Evolutionary conservation across 768 basidiomycete species (phyloP).

Genomic region (Boletus rufocinnamomeus): DNA sequence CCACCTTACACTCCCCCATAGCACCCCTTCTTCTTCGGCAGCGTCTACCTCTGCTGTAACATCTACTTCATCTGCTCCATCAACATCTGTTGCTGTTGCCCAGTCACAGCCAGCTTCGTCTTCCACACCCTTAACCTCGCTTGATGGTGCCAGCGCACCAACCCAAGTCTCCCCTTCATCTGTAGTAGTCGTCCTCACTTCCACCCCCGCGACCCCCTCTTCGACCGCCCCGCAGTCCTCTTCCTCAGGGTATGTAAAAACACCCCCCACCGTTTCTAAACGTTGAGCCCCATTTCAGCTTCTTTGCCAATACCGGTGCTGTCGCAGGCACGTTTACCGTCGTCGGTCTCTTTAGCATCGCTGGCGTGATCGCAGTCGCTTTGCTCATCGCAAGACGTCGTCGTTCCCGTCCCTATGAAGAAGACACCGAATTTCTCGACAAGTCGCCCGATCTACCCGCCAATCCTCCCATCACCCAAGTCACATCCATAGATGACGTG

Average conservation of each 20-base stretch:
- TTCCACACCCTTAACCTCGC: not conserved
- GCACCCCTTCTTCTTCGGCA: slow-evolving; percentile 1
- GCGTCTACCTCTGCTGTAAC: not conserved
- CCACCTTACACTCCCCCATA: slow-evolving; percentile 1
- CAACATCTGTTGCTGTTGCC: not conserved
- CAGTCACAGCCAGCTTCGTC: slow-evolving; percentile 8
- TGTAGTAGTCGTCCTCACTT: not conserved
- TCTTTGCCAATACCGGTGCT: slow-evolving; percentile 48
- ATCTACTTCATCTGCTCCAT: slow-evolving; percentile 2
- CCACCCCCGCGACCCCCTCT: slow-evolving; percentile 13
- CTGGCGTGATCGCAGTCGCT: slow-evolving; percentile 31
- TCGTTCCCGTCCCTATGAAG: slow-evolving; percentile 23
- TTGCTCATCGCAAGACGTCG: slow-evolving; percentile 36
- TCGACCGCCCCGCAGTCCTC: slow-evolving; percentile 16
- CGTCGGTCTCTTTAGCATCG: slow-evolving; percentile 40
- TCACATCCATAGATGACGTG: slow-evolving; percentile 16
- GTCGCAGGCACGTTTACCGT: slow-evolving; percentile 48
- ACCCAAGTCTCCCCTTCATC: not conserved
- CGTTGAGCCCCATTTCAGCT: slow-evolving; percentile 32
- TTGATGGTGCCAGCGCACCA: not conserved
- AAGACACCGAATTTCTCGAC: slow-evolving; percentile 34
- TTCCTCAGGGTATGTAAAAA: slow-evolving; percentile 23
- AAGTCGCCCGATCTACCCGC: slow-evolving; percentile 14
- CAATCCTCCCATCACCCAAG: slow-evolving; percentile 15
- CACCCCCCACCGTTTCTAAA: not conserved